Evolutionary conservation across 2,329 filamentous ascomycete genomes (phyloP).

Genomic region (Albophoma yamanashiensis): DNA sequence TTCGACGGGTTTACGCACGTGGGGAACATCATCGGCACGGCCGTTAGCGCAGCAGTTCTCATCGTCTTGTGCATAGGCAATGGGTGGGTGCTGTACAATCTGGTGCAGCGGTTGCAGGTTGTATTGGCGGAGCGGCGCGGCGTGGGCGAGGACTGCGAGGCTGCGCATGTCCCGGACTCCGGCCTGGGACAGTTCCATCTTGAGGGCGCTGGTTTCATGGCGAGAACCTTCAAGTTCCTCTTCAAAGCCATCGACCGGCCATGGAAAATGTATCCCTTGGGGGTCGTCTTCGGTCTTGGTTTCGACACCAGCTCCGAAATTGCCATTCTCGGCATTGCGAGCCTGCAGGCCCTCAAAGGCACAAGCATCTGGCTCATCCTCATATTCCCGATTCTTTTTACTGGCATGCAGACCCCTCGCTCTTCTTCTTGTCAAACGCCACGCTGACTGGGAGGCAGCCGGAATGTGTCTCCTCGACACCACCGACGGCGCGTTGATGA

Average conservation of each 20-base stretch:
- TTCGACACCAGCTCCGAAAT: constrained; percentile 96
- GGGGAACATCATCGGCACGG: constrained; percentile 82
- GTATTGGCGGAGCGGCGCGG: constrained; percentile 35
- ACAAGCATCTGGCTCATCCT: constrained; percentile 91
- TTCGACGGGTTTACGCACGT: constrained; percentile 73
- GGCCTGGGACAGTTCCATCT: constrained; percentile 48
- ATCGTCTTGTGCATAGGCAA: constrained; percentile 78
- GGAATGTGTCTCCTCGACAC: constrained; percentile 96
- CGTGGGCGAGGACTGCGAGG: constrained; percentile 15
- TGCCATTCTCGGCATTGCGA: constrained; percentile 80
- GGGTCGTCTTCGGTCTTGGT: constrained; percentile 79
- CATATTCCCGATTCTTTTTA: constrained; percentile 84
- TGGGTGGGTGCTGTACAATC: constrained; percentile 69
- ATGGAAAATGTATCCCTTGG: constrained; percentile 95
- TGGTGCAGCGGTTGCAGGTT: constrained; percentile 56
- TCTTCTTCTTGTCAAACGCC: not conserved
- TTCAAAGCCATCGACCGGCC: constrained; percentile 66
- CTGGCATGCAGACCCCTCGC: constrained; percentile 39
- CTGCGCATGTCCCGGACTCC: constrained; percentile 13
- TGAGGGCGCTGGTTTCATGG: constrained; percentile 68
- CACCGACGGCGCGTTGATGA: constrained; percentile 88
- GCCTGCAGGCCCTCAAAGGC: constrained; percentile 73
- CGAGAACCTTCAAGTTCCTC: constrained; percentile 58
- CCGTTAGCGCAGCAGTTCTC: constrained; percentile 73
- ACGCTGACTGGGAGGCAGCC: constrained; percentile 30